phyloP scores from a whole-genome alignment of 441 rosid species.

The Corymbia citriodora region DNA sequence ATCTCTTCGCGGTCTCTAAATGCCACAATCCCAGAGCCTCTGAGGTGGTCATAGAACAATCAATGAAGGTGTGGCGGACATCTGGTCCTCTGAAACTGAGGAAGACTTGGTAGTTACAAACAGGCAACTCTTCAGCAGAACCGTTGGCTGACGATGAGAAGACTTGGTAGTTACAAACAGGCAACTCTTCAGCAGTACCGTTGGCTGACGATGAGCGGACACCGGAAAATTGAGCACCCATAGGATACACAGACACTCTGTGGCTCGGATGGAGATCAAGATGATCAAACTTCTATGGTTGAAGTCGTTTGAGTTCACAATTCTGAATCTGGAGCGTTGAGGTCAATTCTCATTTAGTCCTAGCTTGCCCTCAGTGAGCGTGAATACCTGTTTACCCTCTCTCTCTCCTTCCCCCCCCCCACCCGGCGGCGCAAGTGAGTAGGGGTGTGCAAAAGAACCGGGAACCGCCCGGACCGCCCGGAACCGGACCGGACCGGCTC shows the following conservation, averaged over 20 bases:
- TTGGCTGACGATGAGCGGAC: accelerated
- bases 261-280: neutral
- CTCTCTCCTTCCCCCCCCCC: no score
- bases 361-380: neutral
- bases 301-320: neutral
- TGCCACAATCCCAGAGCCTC: neutral
- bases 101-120: neutral
- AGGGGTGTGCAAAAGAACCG: no score
- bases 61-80: neutral
- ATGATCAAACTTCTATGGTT: neutral
- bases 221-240: no score
- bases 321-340: accelerated
- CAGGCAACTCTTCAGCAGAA: neutral
- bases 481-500: no score
- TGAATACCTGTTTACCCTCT: no score
- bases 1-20: neutral
- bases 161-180: no score
- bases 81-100: neutral
- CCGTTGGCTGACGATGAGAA: no score
- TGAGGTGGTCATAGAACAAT: neutral
- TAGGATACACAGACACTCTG: neutral
- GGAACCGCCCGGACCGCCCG: no score
- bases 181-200: no score
- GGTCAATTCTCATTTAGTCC: no score
- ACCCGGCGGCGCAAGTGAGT: no score